Evolutionary conservation across 1,284 basidiomycete genomes (phyloP).

Genomic region (Cerioporus squamosus): DNA sequence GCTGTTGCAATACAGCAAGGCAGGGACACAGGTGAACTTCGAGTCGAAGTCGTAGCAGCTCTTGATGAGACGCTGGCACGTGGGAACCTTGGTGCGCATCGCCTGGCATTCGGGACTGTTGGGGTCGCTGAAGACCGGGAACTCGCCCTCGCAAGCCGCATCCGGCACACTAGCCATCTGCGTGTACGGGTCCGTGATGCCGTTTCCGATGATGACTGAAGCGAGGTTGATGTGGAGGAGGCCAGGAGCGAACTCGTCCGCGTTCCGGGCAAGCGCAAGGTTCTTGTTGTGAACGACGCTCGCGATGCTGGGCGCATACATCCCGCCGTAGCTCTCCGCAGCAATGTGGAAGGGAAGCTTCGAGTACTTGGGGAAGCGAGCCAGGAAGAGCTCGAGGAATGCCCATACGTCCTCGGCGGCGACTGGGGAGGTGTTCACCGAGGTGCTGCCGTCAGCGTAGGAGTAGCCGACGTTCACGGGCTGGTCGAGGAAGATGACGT

Average conservation of each 20-base stretch:
- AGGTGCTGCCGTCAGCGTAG: conserved; percentile 49
- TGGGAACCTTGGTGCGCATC: conserved; percentile 67
- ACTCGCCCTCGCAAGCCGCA: conserved; percentile 82
- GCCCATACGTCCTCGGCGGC: conserved; percentile 72
- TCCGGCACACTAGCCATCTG: conserved; percentile 82
- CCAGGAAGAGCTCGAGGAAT: conserved; percentile 89
- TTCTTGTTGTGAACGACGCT: conserved; percentile 80
- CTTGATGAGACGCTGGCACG: conserved; percentile 72
- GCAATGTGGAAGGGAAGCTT: conserved; percentile 72
- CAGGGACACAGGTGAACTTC: conserved; percentile 65
- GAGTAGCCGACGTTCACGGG: conserved; percentile 68
- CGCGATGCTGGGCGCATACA: conserved; percentile 81
- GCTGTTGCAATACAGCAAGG: conserved; percentile 64
- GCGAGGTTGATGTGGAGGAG: conserved; percentile 75
- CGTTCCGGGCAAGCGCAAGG: conserved; percentile 50
- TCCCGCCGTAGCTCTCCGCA: conserved; percentile 82
- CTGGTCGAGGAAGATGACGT: conserved; percentile 61
- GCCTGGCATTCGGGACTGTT: conserved; percentile 67
- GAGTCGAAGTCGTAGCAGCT: conserved; percentile 66
- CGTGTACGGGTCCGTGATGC: conserved; percentile 75
- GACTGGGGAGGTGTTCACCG: conserved; percentile 50
- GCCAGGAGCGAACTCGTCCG: conserved; percentile 36
- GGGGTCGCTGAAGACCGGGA: conserved; percentile 73
- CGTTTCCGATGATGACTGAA: conserved; percentile 84
- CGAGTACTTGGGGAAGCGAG: conserved; percentile 73